phyloP scores from a whole-genome alignment of 2,329 filamentous ascomycete species.

The Fusarium odoratissimum region DNA sequence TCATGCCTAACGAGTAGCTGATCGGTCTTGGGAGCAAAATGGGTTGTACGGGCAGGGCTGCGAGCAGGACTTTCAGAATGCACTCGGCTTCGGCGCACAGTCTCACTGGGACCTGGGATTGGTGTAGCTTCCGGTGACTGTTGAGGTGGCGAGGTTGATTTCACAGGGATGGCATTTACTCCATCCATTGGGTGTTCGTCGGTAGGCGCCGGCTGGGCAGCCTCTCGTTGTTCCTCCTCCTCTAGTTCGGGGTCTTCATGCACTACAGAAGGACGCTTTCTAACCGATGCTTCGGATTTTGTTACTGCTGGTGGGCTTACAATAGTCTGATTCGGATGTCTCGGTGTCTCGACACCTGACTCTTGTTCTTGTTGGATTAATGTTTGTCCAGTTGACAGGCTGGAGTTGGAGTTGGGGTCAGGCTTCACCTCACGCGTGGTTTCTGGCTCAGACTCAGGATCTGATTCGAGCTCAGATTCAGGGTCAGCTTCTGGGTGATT shows the following conservation, averaged over 20 bases:
- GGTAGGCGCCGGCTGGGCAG: conserved; percentile 9
- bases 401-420: neutral
- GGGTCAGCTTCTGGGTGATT: conserved; percentile 1
- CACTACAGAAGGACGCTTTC: conserved; percentile 58
- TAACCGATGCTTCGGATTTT: conserved; percentile 7
- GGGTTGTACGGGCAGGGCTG: conserved; percentile 73
- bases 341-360: neutral
- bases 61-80: conserved; percentile 72
- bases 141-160: conserved; percentile 27
- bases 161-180: conserved; percentile 52
- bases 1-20: conserved; percentile 71
- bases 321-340: neutral
- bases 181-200: conserved; percentile 33
- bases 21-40: conserved; percentile 70
- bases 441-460: conserved; percentile 23
- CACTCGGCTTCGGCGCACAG: conserved; percentile 49
- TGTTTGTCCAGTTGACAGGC: conserved; percentile 1
- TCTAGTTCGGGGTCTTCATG: conserved; percentile 59
- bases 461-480: conserved; percentile 16
- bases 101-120: conserved; percentile 24
- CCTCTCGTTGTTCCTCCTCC: conserved; percentile 44
- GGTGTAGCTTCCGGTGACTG: neutral
- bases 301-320: neutral
- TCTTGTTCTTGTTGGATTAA: conserved; percentile 13
- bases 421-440: neutral